phyloP scores from a whole-genome alignment of 2,329 filamentous ascomycete genomes.

The Raffaelea ambrosiae region DNA sequence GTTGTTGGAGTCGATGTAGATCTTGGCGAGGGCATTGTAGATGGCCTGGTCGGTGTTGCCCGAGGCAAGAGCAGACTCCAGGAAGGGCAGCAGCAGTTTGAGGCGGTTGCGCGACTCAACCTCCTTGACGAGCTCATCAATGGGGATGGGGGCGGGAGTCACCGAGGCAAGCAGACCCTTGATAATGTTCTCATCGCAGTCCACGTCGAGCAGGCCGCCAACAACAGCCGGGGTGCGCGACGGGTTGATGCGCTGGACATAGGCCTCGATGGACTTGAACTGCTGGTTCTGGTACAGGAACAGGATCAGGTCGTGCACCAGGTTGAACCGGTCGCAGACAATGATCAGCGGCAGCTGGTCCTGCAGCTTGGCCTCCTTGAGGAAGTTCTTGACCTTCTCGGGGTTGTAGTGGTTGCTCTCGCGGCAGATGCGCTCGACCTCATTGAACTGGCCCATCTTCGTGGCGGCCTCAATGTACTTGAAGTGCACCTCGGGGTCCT shows the following conservation, averaged over 20 bases:
- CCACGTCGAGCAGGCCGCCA: conserved; percentile 87
- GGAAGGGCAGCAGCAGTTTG: conserved; percentile 91
- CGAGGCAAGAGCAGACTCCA: conserved; percentile 79
- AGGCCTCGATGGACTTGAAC: conserved; percentile 97
- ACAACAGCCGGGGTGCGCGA: conserved; percentile 84
- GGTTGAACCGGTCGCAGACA: conserved; percentile 98
- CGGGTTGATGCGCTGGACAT: conserved; percentile 95
- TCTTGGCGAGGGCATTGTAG: conserved; percentile 96
- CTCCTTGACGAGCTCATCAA: conserved; percentile 87
- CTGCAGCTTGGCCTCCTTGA: conserved; percentile 87
- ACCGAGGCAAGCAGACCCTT: conserved; percentile 84
- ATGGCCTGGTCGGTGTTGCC: conserved; percentile 96
- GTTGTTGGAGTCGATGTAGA: conserved; percentile 98
- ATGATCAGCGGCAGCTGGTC: conserved; percentile 97
- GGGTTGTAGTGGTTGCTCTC: conserved; percentile 86
- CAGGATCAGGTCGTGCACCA: conserved; percentile 91
- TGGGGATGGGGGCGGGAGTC: conserved; percentile 75
- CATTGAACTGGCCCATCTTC: conserved; percentile 84
- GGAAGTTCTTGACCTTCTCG: conserved; percentile 97
- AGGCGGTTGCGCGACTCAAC: conserved; percentile 94
- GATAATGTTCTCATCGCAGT: conserved; percentile 94
- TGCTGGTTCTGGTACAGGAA: conserved; percentile 99
- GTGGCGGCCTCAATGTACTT: conserved; percentile 99
- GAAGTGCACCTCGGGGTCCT: conserved; percentile 94
- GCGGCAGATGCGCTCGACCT: conserved; percentile 94